A percentile compares a stretch with the other conserved stretches of the same genome.
Conservation (phyloP, 441 rosid species). For the Pelargonium australe region DNA sequence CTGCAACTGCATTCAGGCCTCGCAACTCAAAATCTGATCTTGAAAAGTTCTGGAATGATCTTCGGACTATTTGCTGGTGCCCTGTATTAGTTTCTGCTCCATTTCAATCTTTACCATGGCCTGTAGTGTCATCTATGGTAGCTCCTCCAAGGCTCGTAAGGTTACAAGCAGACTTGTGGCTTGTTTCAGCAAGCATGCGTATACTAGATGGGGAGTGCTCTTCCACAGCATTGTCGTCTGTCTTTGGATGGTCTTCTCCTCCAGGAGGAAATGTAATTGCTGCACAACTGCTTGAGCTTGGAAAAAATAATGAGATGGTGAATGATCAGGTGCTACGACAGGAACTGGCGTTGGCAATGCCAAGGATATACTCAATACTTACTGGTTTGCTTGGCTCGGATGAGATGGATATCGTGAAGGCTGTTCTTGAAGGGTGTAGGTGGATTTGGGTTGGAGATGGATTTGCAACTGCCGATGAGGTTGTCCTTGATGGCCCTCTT, state of each 20-base stretch:
- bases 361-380: constrained; percentile 75
- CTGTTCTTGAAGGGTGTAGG: constrained; percentile 96
- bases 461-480: constrained; percentile 86
- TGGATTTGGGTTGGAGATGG: constrained; percentile 99
- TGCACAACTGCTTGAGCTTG: constrained; percentile 98
- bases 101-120: constrained; percentile 85
- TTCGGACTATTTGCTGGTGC: constrained; percentile 92
- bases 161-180: constrained; percentile 78
- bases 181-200: constrained; percentile 96
- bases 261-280: constrained; percentile 97
- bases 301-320: constrained; percentile 85
- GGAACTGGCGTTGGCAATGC: constrained; percentile 93
- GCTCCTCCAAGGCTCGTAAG: constrained; percentile 99
- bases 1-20: constrained; percentile 86
- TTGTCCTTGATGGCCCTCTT: constrained; percentile 95
- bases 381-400: constrained; percentile 72
- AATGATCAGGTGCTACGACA: constrained; percentile 71
- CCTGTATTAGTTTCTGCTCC: constrained; percentile 92
- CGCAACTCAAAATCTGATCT: constrained; percentile 68
- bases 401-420: constrained; percentile 96
- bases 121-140: constrained; percentile 68
- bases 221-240: constrained; percentile 83
- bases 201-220: constrained; percentile 95
- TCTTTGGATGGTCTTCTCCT: constrained; percentile 88
- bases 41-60: constrained; percentile 85